phyloP scores from a whole-genome alignment of 164 flowering plant genomes.

The Cinnamomum chago region DNA sequence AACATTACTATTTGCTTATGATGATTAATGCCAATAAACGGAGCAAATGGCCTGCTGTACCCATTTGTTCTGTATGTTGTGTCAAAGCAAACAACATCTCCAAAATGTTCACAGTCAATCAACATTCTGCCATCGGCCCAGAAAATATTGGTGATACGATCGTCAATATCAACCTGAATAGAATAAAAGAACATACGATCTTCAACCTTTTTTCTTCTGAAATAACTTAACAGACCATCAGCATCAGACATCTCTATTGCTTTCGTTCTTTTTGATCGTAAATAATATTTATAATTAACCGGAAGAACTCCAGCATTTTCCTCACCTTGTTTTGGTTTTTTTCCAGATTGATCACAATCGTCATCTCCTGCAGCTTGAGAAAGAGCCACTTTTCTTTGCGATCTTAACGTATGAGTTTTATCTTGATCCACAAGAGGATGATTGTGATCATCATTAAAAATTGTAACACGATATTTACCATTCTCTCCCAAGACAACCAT shows the following conservation, averaged over 20 bases:
- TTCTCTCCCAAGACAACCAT: constrained; percentile 2
- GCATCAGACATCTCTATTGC: neutral
- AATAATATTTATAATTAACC: constrained; percentile 5
- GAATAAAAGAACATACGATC: constrained; percentile 9
- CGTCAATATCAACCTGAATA: neutral
- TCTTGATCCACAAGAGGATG: constrained; percentile 11
- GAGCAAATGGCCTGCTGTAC: constrained; percentile 4
- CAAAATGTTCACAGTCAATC: constrained; percentile 1
- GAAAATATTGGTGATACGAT: constrained; percentile 4
- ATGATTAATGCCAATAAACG: constrained; percentile 10
- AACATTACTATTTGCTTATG: constrained; percentile 8
- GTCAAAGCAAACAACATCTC: constrained; percentile 11
- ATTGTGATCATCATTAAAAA: constrained; percentile 7
- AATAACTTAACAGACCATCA: neutral
- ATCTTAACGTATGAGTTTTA: constrained; percentile 11
- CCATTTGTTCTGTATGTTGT: constrained; percentile 2
- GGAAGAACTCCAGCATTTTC: neutral
- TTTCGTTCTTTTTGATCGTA: neutral
- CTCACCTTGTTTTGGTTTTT: neutral
- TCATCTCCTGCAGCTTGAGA: neutral
- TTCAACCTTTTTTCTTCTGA: neutral
- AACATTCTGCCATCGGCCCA: constrained; percentile 7
- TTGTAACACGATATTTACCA: constrained; percentile 8
- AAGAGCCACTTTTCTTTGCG: constrained; percentile 9
- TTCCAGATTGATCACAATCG: neutral